Base-by-base conservation (phyloP, 106 monocot species). In the Dendrobium chrysotoxum region DNA sequence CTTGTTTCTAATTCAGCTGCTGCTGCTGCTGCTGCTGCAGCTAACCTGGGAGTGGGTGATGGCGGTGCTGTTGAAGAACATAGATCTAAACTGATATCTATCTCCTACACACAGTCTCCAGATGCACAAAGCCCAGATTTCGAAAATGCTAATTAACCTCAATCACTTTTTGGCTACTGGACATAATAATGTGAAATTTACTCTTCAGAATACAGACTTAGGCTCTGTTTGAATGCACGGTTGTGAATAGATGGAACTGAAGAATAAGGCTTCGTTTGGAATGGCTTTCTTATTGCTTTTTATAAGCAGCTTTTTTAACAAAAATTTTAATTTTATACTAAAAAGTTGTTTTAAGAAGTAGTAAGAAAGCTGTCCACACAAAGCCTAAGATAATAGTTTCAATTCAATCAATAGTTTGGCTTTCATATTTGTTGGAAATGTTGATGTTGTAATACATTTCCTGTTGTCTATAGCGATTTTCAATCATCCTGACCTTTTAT, bases 61-160 rank as follows among this genome's bases (percentile, higher is more conserved):
- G 40, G 40, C 21, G 81, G 77, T 20, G 54, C 66, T 26, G 58
- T 55, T 42, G 85, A 85, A 54, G 30, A 85, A 30, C 78, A 72
- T 40, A 76, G 81, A 72, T 81, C 81, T 31, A 73, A 81, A 70
- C 72, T 85, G 50, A 85, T 85, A 28, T 85, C 85, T 28, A 85
- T 85, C 17, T 81, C 85, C 41, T 81, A 71, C 45, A 45, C 41
- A 4, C 53, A 57, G 40, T 78, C 85, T 38, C 85, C 85, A 12
- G 85, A 85, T n/a, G 21, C 17, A 0, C 1, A 75, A 75, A 75
- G 17, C 74, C 42, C 74, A 71, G 35, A 10, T 5, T 13, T 15
- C 4, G 0, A 71, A 71, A 35, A 28, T 38, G 71, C 2, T 38
- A 71, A 15, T 18, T 71, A 71, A 15, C 7, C 64, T 65, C 6